Evolutionary conservation across 2,329 filamentous ascomycete species (phyloP), one percentile per base, ranked within the genome.

Genomic region (Thielaviopsis musarum): DNA sequence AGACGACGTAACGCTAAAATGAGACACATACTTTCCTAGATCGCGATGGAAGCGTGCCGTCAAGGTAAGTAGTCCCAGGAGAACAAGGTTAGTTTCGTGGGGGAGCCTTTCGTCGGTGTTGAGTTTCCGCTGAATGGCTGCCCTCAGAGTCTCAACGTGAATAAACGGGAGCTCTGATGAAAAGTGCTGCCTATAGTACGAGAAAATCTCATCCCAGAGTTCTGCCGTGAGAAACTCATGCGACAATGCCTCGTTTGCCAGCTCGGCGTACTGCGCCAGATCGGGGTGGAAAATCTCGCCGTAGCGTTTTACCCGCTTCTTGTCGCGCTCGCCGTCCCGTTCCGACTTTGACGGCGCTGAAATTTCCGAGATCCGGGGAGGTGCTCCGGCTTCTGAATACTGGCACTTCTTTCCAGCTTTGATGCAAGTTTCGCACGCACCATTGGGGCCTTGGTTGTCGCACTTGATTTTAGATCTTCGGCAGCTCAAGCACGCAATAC

Each of bases 401-500:
- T 79, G 79, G 68, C 88, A 93, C 62, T 87, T 80, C 67, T 86
- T 80, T 52, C 83, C 82, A 56, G 81, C 81, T 62, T 82, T 82
- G 67, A 85, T 80, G 69, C 88, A 94, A 13, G 83, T 82, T 63
- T 87, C 82, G 73, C 88, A 94, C 17, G 80, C 81, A 17, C 82
- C 83, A 63, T 80, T 79, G 60, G 84, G 79, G 62, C 87, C 87
- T 65, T 80, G 79, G 71, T 93, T 93, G 70, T 88, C 82, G 73
- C 88, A 94, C 71, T 91, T 91, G 68, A 91, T 88, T 72, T 93
- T 94, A 68, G 86, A 89, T 66, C 82, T 81, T 61, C 88, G 79
- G 68, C 88, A 91, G 63, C 82, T 78, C 62, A 81, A 75, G 70
- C 88, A 93, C 54, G 88, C 87, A 67, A 91, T 88, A 67, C 84